Base-by-base conservation (phyloP, 2,329 filamentous ascomycete genomes). In the Verticillium longisporum region DNA sequence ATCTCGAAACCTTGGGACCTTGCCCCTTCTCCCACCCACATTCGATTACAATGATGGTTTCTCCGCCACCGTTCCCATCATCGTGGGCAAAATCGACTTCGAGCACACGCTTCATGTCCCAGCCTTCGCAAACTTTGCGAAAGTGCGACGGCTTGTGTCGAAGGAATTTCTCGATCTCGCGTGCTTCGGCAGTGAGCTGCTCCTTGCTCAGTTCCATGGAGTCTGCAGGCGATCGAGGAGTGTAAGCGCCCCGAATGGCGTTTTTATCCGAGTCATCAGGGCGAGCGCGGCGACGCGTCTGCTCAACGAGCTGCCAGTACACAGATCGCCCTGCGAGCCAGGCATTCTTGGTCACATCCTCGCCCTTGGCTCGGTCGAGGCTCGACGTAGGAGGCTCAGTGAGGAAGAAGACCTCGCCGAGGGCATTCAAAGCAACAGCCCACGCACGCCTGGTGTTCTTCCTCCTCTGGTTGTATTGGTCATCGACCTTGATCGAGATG, bases 401-500 rank as follows among this genome's bases (percentile, higher is more conserved):
- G 1, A 98, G 79, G 67, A 94, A 97, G 73, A 89, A 98, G 0
- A 97, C 79, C 72, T 99, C 95, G 1, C 95, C 95, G 9, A 99
- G 79, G 0, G 95, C 94, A 71, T 99, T 98, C 59, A 99, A 76
- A n/a, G 87, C 91, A 53, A 94, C 88, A n/a, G 91, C 92, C 92
- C 92, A 98, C 13, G 95, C 84, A 32, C 93, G 87, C 13, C 85
- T 84, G 57, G 87, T 79, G 4, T 83, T 78, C 70, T 88, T 88
- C 34, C 93, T 87, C 67, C 87, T 88, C 32, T 82, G 73, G 57
- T 83, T 93, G 73, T 92, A 95, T 59, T 86, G 86, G 33, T 97
- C 92, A 68, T 99, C 95, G 6, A 97, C 84, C 55, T 85, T 85
- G 63, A 99, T 86, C 1, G 87, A 85, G 60, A 97, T 83, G 63